Evolutionary conservation across 1,284 basidiomycete species (phyloP), one percentile per base, ranked within the genome.

Genomic region (Sporisorium graminicola): DNA sequence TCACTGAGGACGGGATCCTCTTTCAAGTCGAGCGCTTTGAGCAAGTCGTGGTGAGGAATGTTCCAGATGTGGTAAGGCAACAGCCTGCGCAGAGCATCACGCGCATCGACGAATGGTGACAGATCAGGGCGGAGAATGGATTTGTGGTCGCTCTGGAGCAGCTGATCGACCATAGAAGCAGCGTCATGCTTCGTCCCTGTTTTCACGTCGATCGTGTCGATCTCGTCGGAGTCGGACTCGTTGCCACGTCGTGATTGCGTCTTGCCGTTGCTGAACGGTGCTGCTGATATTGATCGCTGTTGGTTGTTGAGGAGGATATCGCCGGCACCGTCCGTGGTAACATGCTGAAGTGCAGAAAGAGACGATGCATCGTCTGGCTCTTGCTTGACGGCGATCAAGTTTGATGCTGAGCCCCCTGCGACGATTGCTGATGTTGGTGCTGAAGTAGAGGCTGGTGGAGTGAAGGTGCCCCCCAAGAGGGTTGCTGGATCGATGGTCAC

Each of bases 11-110:
- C 60, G 5, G 74, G 74, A 31, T 77, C 74, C 8, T 70, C 42
- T 14, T 56, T 60, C 33, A 68, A 24, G 16, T 42, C 71, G 3
- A 74, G 31, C 6, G 67, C 51, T 13, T 57, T 53, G 16, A 78
- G 57, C 24, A 83, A 53, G 47, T 83, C 83, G 40, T 72, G 65
- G 37, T 82, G 78, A 5, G 80, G 77, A 2, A 82, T 75, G 64
- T 83, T 76, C 76, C 76, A 85, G 35, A 85, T 80, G 40, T 85
- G 83, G 51, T 81, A 85, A 2, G 83, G 83, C 29, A 85, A 54
- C 10, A 85, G 66, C 5, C 83, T 58, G 5, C 52, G 65, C 24
- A 84, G 72, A 2, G 80, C 79, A 47, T 85, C 83, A 24, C 66
- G 52, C 8, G 77, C 76, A 27, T 65, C 68, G 6, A 51, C 27